Evolutionary conservation across 176 grass and related monocot species (phyloP).

Genomic region (Saccharum spontaneum): DNA sequence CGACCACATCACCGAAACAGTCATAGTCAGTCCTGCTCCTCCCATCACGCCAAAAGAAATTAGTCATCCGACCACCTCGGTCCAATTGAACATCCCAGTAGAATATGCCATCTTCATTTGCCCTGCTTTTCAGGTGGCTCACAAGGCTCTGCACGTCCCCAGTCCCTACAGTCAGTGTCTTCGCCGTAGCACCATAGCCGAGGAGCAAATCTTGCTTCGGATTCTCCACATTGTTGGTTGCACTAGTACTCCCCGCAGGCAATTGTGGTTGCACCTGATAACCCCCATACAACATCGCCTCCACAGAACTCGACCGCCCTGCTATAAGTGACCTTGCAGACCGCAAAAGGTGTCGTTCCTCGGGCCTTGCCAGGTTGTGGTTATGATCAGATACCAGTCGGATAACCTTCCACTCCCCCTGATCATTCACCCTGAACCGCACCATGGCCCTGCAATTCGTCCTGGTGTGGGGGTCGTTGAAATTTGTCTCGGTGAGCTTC

Average conservation of each 20-base stretch:
- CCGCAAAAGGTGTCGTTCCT: slow-evolving; percentile 72
- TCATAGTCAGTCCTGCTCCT: slow-evolving; percentile 70
- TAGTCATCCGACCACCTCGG: slow-evolving; percentile 50
- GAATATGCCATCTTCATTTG: slow-evolving; percentile 70
- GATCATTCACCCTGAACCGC: slow-evolving; percentile 62
- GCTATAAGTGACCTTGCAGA: slow-evolving; percentile 78
- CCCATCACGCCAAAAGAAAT: slow-evolving; percentile 84
- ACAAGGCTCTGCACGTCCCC: slow-evolving; percentile 63
- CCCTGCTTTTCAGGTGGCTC: slow-evolving; percentile 58
- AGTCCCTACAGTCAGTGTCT: slow-evolving; percentile 24
- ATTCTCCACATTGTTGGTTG: slow-evolving; percentile 33
- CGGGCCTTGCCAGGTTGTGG: slow-evolving; percentile 67
- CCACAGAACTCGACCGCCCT: slow-evolving; percentile 49
- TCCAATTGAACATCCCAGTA: slow-evolving; percentile 83
- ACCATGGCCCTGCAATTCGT: slow-evolving; percentile 87
- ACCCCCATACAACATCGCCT: slow-evolving; percentile 54
- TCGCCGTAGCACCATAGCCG: slow-evolving; percentile 19
- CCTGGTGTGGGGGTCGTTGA: slow-evolving; percentile 72
- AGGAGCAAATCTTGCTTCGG: slow-evolving; percentile 41
- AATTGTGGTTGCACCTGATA: slow-evolving; percentile 48
- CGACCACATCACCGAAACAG: slow-evolving; percentile 71
- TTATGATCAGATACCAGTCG: slow-evolving; percentile 74
- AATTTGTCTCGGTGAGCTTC: slow-evolving; percentile 58
- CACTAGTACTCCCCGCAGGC: slow-evolving; percentile 23
- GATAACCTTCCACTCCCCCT: slow-evolving; percentile 71